These are phyloP conservation scores for Pyronema domesticum DNA, from an alignment of 495 filamentous ascomycete species.

Conservation along the genomic window DNA sequence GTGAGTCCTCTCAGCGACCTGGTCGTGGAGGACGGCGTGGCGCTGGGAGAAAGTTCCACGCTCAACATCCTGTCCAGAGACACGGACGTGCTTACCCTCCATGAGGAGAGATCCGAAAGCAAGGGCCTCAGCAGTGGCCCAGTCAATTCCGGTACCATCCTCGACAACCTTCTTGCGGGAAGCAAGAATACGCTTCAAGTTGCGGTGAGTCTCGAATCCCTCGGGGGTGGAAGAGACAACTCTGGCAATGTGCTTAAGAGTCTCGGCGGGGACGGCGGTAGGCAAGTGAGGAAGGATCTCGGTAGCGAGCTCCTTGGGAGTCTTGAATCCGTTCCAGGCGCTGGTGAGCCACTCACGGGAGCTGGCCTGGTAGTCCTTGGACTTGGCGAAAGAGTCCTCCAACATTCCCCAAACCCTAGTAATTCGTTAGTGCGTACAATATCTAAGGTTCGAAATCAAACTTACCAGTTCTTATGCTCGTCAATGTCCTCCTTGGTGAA, in stretches of 20 bases:
- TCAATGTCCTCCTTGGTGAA: slow-evolving; percentile 97
- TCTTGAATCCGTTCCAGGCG: slow-evolving; percentile 98
- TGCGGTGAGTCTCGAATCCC: slow-evolving; percentile 74
- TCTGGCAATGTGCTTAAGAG: slow-evolving; percentile 59
- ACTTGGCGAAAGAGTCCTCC: slow-evolving; percentile 86
- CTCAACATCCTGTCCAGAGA: slow-evolving; percentile 97
- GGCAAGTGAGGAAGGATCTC: slow-evolving; percentile 87
- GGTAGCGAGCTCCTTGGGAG: slow-evolving; percentile 87
- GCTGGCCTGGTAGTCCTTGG: slow-evolving; percentile 91
- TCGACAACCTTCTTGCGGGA: slow-evolving; percentile 80
- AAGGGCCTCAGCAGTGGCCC: slow-evolving; percentile 90
- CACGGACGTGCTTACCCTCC: slow-evolving; percentile 89
- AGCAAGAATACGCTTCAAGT: slow-evolving; percentile 87
- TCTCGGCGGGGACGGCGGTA: slow-evolving; percentile 54
- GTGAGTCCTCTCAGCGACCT: slow-evolving; percentile 79
- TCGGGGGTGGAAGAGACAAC: slow-evolving; percentile 60
- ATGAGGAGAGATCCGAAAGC: slow-evolving; percentile 80
- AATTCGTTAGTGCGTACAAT: background rate
- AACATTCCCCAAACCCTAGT: slow-evolving; percentile 82
- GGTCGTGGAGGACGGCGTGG: slow-evolving; percentile 92
- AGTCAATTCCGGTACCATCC: slow-evolving; percentile 90
- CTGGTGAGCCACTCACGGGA: slow-evolving; percentile 96
- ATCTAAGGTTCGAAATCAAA: background rate
- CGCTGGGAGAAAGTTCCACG: slow-evolving; percentile 98
- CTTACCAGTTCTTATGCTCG: slow-evolving; percentile 86